These are phyloP conservation scores for Ustilaginoidea virens DNA, from an alignment of 2,329 filamentous ascomycete species.

Conservation along the genomic window DNA sequence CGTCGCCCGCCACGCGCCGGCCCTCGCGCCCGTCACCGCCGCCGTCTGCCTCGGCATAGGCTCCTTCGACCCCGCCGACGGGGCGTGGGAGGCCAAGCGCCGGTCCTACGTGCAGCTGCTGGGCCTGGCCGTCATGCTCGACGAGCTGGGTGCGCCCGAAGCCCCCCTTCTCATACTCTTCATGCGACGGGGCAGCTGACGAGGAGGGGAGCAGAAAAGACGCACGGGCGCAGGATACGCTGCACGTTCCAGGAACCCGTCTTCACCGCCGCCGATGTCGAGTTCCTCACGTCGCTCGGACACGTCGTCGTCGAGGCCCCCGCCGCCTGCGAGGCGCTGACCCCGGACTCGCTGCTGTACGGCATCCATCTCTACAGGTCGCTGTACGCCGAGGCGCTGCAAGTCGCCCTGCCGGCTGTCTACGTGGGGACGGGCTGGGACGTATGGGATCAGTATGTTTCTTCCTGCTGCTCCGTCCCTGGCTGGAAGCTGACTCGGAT, in stretches of 20 bases:
- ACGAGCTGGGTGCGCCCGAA: slow-evolving; percentile 26
- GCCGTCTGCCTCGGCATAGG: slow-evolving; percentile 41
- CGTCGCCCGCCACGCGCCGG: slow-evolving; percentile 12
- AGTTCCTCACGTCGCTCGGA: slow-evolving; percentile 39
- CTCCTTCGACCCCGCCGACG: slow-evolving; percentile 34
- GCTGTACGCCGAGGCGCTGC: slow-evolving; percentile 36
- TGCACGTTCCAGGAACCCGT: slow-evolving; percentile 39
- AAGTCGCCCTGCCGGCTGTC: slow-evolving; percentile 28
- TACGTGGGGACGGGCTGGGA: slow-evolving; percentile 41
- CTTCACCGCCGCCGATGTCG: slow-evolving; percentile 30
- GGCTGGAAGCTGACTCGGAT: background rate
- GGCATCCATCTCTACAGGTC: slow-evolving; percentile 44
- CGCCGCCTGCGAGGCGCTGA: slow-evolving; percentile 32
- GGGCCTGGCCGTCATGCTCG: slow-evolving; percentile 30
- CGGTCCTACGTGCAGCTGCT: slow-evolving; percentile 35
- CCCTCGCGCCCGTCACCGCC: slow-evolving; percentile 14
- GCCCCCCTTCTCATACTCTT: slow-evolving; percentile 2
- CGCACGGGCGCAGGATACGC: slow-evolving; percentile 15
- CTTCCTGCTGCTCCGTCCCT: no score
- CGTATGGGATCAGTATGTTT: slow-evolving; percentile 34
- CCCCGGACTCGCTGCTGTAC: slow-evolving; percentile 36
- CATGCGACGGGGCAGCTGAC: background rate
- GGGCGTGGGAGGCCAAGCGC: slow-evolving; percentile 27
- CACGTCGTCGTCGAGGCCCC: slow-evolving; percentile 37
- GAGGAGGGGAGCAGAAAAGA: slow-evolving; percentile 7